Evolutionary conservation across 176 grass and related monocot species (phyloP).

Genomic region (Aechmea fasciata): DNA sequence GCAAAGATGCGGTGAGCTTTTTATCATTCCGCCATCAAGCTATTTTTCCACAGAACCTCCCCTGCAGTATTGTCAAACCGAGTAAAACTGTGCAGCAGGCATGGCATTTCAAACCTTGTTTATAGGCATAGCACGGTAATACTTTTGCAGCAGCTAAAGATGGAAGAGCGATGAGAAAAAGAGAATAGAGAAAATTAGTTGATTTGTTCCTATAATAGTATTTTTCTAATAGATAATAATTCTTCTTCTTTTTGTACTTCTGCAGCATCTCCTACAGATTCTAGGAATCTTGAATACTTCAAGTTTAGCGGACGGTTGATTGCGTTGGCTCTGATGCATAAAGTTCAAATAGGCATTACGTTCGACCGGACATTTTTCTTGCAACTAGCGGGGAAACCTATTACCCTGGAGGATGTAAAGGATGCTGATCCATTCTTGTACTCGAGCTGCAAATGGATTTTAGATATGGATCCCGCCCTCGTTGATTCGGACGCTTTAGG

Average conservation of each 20-base stretch:
- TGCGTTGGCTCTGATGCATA: constrained; percentile 23
- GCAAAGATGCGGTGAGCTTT: no score
- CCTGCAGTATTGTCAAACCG: no score
- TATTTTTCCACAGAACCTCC: no score
- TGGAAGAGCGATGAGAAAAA: not conserved
- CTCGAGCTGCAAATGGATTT: constrained; percentile 12
- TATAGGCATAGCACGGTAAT: no score
- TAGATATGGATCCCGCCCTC: constrained; percentile 13
- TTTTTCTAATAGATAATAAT: no score
- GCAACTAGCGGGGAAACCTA: constrained; percentile 21
- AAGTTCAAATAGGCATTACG: constrained; percentile 23
- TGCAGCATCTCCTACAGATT: constrained; percentile 14
- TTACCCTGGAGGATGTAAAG: constrained; percentile 19
- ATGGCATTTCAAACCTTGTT: no score
- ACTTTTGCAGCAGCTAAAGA: not conserved
- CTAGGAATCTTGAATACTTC: constrained; percentile 16
- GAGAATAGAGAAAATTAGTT: not conserved
- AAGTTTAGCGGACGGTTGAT: constrained; percentile 20
- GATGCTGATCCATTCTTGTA: constrained; percentile 20
- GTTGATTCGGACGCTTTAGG: constrained; percentile 20
- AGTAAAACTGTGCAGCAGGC: no score
- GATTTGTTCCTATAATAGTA: not conserved
- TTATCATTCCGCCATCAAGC: no score
- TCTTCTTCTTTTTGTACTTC: not conserved
- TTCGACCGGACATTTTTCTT: constrained; percentile 24